phyloP scores from a whole-genome alignment of 176 grass and related monocot genomes.

The Aegilops umbellulata region DNA sequence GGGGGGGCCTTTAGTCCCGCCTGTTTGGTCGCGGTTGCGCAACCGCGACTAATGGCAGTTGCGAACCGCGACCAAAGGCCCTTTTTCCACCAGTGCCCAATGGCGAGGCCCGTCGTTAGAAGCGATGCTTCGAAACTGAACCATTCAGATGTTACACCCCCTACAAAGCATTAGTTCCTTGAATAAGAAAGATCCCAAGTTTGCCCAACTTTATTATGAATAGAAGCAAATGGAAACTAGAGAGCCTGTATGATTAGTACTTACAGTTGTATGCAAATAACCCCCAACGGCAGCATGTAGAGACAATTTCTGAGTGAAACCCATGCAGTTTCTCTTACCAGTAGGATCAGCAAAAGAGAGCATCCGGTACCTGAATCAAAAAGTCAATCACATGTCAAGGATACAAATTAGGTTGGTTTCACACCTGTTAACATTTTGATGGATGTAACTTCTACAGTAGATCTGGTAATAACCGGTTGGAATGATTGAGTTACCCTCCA shows the following conservation, averaged over 20 bases:
- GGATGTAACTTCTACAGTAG: constrained; percentile 2
- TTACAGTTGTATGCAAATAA: constrained; percentile 79
- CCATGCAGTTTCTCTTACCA: constrained; percentile 89
- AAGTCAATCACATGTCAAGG: constrained; percentile 3
- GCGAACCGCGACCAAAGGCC: too few species aligned
- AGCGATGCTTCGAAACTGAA: constrained; percentile 83
- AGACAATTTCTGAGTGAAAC: constrained; percentile 90
- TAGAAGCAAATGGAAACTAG: neutral
- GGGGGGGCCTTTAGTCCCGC: too few species aligned
- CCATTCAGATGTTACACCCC: constrained; percentile 88
- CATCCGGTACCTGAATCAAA: constrained; percentile 63
- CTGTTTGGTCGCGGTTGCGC: too few species aligned
- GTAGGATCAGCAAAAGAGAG: constrained; percentile 77
- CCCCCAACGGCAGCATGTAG: constrained; percentile 88
- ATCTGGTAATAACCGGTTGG: neutral
- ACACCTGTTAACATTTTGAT: neutral
- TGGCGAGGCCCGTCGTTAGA: constrained; percentile 61
- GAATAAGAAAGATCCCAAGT: constrained; percentile 5
- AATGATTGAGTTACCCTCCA: constrained; percentile 68
- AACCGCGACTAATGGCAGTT: too few species aligned
- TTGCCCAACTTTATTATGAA: neutral
- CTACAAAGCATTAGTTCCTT: constrained; percentile 35
- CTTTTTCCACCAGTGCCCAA: too few species aligned
- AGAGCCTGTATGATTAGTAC: constrained; percentile 24
- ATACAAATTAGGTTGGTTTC: neutral